Percentiles rank a stretch among this genome's conserved stretches.
phyloP scores from a whole-genome alignment of 441 rosid species.

The Gossypium davidsonii region DNA sequence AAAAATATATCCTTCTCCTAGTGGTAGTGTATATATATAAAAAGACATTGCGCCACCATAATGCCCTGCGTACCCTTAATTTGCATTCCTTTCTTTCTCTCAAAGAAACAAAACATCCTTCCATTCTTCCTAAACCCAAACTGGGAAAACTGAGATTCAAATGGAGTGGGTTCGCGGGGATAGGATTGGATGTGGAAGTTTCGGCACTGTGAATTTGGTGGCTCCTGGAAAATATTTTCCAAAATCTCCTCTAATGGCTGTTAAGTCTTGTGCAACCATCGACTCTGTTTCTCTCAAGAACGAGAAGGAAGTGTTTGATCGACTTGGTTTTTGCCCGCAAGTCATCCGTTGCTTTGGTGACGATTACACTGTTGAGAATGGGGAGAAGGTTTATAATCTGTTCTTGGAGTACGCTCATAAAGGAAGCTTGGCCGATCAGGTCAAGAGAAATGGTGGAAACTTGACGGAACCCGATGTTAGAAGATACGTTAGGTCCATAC shows the following conservation, averaged over 20 bases:
- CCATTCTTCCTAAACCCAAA: neutral
- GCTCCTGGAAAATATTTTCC: slow-evolving; percentile 7
- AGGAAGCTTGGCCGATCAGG: slow-evolving; percentile 54
- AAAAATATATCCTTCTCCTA: neutral
- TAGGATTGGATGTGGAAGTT: slow-evolving; percentile 61
- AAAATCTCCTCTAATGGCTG: slow-evolving; percentile 45
- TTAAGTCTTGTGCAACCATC: slow-evolving; percentile 42
- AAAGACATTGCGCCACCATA: neutral
- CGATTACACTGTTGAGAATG: slow-evolving; percentile 37
- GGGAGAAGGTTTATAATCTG: slow-evolving; percentile 41
- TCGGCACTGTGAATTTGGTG: slow-evolving; percentile 50
- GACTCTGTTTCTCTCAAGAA: slow-evolving; percentile 33
- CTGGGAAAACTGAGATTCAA: neutral
- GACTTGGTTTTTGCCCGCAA: slow-evolving; percentile 39
- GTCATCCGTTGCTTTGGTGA: slow-evolving; percentile 48
- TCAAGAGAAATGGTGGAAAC: slow-evolving; percentile 40
- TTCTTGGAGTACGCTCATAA: slow-evolving; percentile 65
- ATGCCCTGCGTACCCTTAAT: neutral
- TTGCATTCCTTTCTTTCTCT: neutral
- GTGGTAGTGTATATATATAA: neutral
- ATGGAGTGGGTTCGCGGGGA: slow-evolving; percentile 90
- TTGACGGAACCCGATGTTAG: slow-evolving; percentile 44
- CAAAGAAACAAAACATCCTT: slow-evolving; percentile 3
- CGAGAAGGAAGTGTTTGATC: slow-evolving; percentile 44
- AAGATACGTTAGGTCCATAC: slow-evolving; percentile 39